A percentile compares a stretch with the other conserved stretches of the same genome.
These are phyloP conservation scores for Acanthamoeba sp. DNA, from an alignment of 208 protist genomes.

Conservation along the genomic window DNA sequence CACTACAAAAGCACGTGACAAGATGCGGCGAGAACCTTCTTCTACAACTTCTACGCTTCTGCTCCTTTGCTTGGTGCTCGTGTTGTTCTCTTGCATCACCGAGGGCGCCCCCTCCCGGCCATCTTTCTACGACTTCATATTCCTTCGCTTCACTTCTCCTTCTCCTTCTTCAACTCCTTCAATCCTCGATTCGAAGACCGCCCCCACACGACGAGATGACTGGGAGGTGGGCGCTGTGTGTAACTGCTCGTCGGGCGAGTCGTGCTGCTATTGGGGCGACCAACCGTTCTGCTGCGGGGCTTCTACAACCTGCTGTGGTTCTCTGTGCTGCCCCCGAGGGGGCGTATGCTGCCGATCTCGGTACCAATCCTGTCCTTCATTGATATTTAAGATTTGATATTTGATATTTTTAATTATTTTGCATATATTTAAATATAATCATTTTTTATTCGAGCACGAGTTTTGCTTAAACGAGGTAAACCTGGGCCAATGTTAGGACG, in stretches of 20 bases:
- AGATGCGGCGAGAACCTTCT: neutral
- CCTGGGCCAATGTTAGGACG: no score
- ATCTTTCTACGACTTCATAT: conserved; percentile 33
- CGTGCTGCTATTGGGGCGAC: conserved; percentile 57
- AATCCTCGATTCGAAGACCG: neutral
- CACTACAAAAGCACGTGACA: neutral
- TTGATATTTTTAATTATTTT: neutral
- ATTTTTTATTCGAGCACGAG: no score
- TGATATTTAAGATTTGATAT: neutral
- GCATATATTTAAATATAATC: neutral
- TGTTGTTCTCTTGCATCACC: neutral
- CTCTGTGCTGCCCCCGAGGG: neutral
- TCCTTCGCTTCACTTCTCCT: neutral
- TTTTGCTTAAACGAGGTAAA: no score
- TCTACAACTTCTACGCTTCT: neutral
- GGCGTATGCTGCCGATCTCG: conserved; percentile 50
- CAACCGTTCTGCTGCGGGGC: neutral
- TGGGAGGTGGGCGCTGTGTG: neutral
- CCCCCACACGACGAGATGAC: neutral
- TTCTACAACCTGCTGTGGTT: conserved; percentile 36
- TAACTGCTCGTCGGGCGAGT: neutral
- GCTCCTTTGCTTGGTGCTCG: neutral
- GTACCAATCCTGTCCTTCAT: neutral
- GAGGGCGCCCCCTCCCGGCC: neutral
- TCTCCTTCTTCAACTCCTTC: neutral